A percentile compares a stretch with the other conserved stretches of the same genome.
phyloP scores from a whole-genome alignment of 2,329 filamentous ascomycete species.

The Arthrobotrys iridis region DNA sequence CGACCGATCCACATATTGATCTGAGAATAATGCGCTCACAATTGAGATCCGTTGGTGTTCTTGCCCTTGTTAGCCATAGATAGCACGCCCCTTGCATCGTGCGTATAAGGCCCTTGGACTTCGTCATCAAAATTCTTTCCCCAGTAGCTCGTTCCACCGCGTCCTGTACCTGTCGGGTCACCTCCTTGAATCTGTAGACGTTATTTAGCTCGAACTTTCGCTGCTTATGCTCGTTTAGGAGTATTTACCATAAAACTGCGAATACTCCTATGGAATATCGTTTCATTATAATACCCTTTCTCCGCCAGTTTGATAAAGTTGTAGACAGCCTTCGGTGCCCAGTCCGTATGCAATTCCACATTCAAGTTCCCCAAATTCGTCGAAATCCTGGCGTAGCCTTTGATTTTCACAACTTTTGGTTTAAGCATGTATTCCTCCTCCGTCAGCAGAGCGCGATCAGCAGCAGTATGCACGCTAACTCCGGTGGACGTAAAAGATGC shows the following conservation, averaged over 20 bases:
- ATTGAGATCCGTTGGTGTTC: conserved; percentile 95
- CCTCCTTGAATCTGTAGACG: conserved; percentile 79
- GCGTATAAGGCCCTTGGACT: conserved; percentile 86
- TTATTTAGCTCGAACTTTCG: neutral
- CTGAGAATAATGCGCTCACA: conserved; percentile 65
- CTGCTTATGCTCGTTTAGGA: neutral
- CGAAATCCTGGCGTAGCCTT: conserved; percentile 88
- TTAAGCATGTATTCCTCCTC: conserved; percentile 98
- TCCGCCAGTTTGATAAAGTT: conserved; percentile 91
- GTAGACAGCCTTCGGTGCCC: conserved; percentile 92
- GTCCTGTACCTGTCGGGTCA: conserved; percentile 89
- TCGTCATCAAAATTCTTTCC: conserved; percentile 94
- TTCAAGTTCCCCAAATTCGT: conserved; percentile 87
- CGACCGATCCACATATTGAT: neutral
- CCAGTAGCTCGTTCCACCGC: conserved; percentile 91
- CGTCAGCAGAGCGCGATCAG: conserved; percentile 82
- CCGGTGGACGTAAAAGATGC: conserved; percentile 96
- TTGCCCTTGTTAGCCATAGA: conserved; percentile 99
- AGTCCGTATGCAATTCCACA: conserved; percentile 88
- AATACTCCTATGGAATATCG: conserved; percentile 92
- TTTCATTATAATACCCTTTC: conserved; percentile 85
- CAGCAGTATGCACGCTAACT: conserved; percentile 88
- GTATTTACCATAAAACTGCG: conserved; percentile 80
- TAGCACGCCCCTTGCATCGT: conserved; percentile 79
- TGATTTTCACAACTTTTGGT: conserved; percentile 85